Evolutionary conservation across 2,329 filamentous ascomycete genomes (phyloP), one percentile per base, ranked within the genome.

Genomic region (Xylariomycetidae sp.): DNA sequence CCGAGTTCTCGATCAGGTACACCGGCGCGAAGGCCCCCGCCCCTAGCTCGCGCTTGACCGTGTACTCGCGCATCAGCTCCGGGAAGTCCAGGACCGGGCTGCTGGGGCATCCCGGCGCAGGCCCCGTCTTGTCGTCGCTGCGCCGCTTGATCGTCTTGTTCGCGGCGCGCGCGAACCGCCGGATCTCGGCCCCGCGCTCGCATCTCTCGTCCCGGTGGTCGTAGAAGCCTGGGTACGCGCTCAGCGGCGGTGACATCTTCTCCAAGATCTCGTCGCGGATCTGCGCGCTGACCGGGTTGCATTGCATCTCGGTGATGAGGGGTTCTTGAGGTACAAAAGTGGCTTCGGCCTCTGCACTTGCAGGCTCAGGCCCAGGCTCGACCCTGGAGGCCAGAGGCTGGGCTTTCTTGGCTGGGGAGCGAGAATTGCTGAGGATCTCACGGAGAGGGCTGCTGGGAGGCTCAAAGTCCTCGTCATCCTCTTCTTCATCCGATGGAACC

Each of bases 21-120:
- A 98, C 92, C 0, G 92, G 90, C 1, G 90, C 92, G 60, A 93
- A 98, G 1, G 92, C 92, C 7, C 92, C 92, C 18, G 88, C 85
- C 1, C 92, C 92, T 10, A 98, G 76, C 56, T 96, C 88, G 31
- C 82, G 78, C 53, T 83, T 86, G 36, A 96, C 62, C 1, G 76
- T 82, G 58, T 95, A 98, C 25, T 72, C 74, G 24, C 79, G 69
- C 15, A 72, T 63, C 2, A 75, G 70, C 24, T 76, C 76, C 0
- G 76, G 69, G 39, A 95, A 85, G 25, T 76, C 67, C 15, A 96
- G 68, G 4, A 74, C 66, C 0, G 85, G 78, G 0, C 78, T 72
- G 26, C 74, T 64, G 1, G 71, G 61, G n/a, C n/a, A n/a, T n/a
- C n/a, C n/a, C n/a, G n/a, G n/a, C 2, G 78, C 58, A 17, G 76